Percentiles rank a stretch among this genome's conserved stretches.
These are phyloP conservation scores for Somion occarium DNA, from an alignment of 1,284 basidiomycete species.

Conservation along the genomic window DNA sequence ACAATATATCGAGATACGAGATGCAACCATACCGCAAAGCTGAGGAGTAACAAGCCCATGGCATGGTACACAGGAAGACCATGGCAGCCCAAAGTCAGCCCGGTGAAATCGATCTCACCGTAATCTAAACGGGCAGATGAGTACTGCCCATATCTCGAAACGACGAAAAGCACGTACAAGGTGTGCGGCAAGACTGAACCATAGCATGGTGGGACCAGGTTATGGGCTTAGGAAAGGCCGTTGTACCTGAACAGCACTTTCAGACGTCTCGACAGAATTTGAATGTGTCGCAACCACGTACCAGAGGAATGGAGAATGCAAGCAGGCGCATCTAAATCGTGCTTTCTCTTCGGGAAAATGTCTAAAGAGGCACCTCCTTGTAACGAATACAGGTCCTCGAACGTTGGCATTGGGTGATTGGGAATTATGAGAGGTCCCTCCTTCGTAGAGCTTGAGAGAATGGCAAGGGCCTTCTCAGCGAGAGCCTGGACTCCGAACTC, in stretches of 20 bases:
- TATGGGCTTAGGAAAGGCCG: constrained; percentile 24
- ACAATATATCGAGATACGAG: too few relatives aligned
- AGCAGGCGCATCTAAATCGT: constrained; percentile 12
- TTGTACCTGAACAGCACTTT: constrained; percentile 18
- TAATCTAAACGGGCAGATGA: constrained; percentile 7
- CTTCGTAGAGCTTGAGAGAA: too few relatives aligned
- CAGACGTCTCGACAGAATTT: not conserved
- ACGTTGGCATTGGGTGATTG: constrained; percentile 16
- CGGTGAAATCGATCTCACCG: constrained; percentile 18
- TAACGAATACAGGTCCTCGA: constrained; percentile 19
- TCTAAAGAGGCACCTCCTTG: constrained; percentile 8
- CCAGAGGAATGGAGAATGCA: constrained; percentile 28
- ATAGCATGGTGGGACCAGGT: constrained; percentile 10
- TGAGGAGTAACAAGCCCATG: constrained; percentile 12
- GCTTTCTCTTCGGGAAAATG: constrained; percentile 13
- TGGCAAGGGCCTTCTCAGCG: constrained; percentile 5
- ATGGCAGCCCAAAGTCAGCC: constrained; percentile 15
- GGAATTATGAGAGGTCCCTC: too few relatives aligned
- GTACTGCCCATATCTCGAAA: too few relatives aligned
- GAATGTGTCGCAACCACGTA: constrained; percentile 7
- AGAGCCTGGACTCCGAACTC: constrained; percentile 24
- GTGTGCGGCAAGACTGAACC: constrained; percentile 4
- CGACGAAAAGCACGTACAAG: constrained; percentile 9
- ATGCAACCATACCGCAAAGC: constrained; percentile 15
- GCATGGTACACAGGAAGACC: constrained; percentile 23